These are phyloP conservation scores for Penicillium pancosmium DNA, from an alignment of 495 filamentous ascomycete genomes.

Conservation along the genomic window DNA sequence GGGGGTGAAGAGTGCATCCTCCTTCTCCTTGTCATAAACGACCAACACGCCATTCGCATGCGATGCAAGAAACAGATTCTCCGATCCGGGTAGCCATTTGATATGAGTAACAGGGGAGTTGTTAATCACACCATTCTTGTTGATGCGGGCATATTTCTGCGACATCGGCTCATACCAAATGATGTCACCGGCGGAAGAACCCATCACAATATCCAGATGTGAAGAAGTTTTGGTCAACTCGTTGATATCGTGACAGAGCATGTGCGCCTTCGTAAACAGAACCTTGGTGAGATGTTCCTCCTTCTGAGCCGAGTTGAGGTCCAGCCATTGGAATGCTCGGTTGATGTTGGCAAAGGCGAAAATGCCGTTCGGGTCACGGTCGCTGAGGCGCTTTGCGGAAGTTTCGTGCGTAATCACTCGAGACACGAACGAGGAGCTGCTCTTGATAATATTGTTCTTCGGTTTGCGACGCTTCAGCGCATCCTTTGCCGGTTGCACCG, in stretches of 20 bases:
- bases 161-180: constrained; percentile 99
- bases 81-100: constrained; percentile 91
- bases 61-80: constrained; percentile 88
- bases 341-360: constrained; percentile 96
- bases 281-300: constrained; percentile 92
- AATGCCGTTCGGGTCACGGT: constrained; percentile 74
- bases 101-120: constrained; percentile 82
- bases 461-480: constrained; percentile 81
- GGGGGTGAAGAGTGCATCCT: constrained; percentile 76
- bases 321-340: constrained; percentile 85
- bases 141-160: constrained; percentile 92
- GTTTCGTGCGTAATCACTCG: constrained; percentile 90
- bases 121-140: constrained; percentile 95
- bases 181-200: constrained; percentile 93
- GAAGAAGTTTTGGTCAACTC: constrained; percentile 71
- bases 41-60: constrained; percentile 93
- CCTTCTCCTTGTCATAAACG: constrained; percentile 98
- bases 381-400: constrained; percentile 73
- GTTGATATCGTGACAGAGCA: constrained; percentile 94
- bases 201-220: constrained; percentile 91
- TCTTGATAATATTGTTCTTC: constrained; percentile 96
- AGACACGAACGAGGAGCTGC: constrained; percentile 95
- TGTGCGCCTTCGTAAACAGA: constrained; percentile 92
- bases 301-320: constrained; percentile 60
- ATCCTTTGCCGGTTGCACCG: constrained; percentile 63